Base-by-base conservation (phyloP, 805 yeast genomes). In the Lachancea sp. region DNA sequence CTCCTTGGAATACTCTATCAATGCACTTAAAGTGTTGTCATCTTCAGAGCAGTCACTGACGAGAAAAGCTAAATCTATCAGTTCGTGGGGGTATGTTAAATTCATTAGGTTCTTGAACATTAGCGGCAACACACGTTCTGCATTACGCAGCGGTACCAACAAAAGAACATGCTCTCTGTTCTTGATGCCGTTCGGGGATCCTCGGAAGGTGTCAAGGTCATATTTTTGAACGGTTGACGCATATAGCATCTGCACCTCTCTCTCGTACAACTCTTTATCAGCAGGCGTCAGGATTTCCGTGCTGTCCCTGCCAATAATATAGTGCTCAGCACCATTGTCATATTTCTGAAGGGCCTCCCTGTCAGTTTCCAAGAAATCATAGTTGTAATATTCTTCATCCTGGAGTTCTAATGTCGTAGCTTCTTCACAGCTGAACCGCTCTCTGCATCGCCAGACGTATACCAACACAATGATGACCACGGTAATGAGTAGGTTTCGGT, bases 81-180 rank as follows among this genome's bases (percentile, higher is more conserved):
- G 64, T 18, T 75, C 71, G 57, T 87, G 96, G 41, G 84, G 87
- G 57, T 86, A 86, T 1, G 94, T 84, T 62, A 86, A 67, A 60
- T 86, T 85, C 90, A 83, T 83, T 62, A 86, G 65, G 62, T 86
- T 84, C 54, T 80, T 80, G 65, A 87, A 85, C 71, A 88, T 86
- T 68, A 85, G 68, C 9, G 92, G 88, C 46, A 86, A 64, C 16
- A 83, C 89, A 21, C 72, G 68, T 51, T 76, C 83, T 0, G 95
- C 94, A 54, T 86, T 81, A 61, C 94, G 69, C 45, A 86, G 64
- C 8, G 96, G 96, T 54, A 86, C 73, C 45, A 81, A 69, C 38
- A 87, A 63, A 41, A 86, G 64, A 11, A 86, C 77, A 35, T 78
- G 74, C 47, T 86, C 94, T 11, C 77, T 74, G 13, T 70, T 60